A percentile compares a stretch with the other conserved stretches of the same genome.
Conservation (phyloP, 257 asterid species). For the Solanum neorickii region DNA sequence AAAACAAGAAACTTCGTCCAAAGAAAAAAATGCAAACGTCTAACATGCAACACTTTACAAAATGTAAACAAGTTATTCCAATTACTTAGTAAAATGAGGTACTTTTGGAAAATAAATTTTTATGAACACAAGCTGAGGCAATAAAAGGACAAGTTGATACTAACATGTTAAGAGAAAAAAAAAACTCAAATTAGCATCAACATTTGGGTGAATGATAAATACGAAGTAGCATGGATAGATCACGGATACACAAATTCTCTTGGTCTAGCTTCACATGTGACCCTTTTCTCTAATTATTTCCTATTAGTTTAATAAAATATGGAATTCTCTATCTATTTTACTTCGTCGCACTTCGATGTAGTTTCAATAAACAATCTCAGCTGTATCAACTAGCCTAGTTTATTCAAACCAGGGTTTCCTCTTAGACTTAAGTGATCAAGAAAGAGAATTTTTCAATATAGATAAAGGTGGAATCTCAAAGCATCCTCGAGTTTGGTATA, state of each 20-base stretch:
- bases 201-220: background rate
- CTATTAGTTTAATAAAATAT: background rate
- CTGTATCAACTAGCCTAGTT: background rate
- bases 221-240: background rate
- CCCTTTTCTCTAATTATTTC: background rate
- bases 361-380: background rate
- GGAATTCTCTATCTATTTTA: background rate
- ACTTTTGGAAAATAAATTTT: background rate
- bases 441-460: background rate
- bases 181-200: background rate
- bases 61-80: background rate
- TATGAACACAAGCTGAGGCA: background rate
- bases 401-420: background rate
- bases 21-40: background rate
- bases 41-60: background rate
- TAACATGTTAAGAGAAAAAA: background rate
- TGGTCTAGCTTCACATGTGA: background rate
- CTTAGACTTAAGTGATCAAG: background rate
- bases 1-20: background rate
- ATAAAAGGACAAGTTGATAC: background rate
- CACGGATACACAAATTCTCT: background rate
- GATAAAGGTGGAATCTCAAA: background rate
- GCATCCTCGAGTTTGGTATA: background rate
- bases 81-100: background rate
- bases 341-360: background rate